Percentiles rank a stretch among this genome's conserved stretches.
Evolutionary conservation across 169 alveolate species (phyloP).

Genomic region (Plasmodium relictum): DNA sequence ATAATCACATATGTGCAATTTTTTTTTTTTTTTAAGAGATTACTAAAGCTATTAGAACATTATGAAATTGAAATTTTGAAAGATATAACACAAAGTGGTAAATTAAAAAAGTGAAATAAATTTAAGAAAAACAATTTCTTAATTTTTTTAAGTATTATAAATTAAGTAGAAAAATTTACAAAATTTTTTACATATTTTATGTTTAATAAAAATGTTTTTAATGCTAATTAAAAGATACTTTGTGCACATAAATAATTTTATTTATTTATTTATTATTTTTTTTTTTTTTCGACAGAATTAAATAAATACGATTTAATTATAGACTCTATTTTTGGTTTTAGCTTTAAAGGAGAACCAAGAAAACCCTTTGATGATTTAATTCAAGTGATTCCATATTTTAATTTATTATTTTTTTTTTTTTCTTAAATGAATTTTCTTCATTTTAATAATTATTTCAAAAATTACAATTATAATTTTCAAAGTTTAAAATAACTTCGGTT

Average conservation of each 20-base stretch:
- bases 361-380: conserved; percentile 85
- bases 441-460: not conserved
- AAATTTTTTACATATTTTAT: not conserved
- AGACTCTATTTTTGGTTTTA: conserved; percentile 94
- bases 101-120: not conserved
- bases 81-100: conserved; percentile 31
- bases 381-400: conserved; percentile 11
- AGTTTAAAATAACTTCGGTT: too few relatives aligned
- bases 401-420: conserved; percentile 3
- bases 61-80: conserved; percentile 43
- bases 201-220: not conserved
- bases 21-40: conserved; percentile 18
- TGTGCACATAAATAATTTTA: not conserved
- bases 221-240: not conserved
- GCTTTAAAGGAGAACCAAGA: conserved; percentile 91
- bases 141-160: too few relatives aligned
- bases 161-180: too few relatives aligned
- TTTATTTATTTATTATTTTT: not conserved
- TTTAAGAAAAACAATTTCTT: too few relatives aligned
- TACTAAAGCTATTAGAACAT: conserved; percentile 37
- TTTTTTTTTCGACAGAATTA: conserved; percentile 29
- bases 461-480: too few relatives aligned
- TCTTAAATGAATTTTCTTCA: not conserved
- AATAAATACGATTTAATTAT: conserved; percentile 86
- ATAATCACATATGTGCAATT: not conserved